Percentiles rank a stretch among this genome's conserved stretches.
Evolutionary conservation across 2,329 filamentous ascomycete genomes (phyloP).

Genomic region (Sporothrix brasiliensis): DNA sequence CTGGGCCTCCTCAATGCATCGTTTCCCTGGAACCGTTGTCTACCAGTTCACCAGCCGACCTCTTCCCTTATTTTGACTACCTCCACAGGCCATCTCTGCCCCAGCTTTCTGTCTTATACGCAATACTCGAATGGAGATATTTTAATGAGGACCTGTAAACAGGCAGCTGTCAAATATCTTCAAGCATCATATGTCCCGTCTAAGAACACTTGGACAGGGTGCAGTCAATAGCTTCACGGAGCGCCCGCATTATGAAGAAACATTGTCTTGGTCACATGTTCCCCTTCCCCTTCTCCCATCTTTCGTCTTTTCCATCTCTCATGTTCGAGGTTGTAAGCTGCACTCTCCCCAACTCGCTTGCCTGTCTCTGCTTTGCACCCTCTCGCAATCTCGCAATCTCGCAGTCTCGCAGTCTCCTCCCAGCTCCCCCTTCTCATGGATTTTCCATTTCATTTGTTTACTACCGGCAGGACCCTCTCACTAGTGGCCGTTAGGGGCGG

Average conservation of each 20-base stretch:
- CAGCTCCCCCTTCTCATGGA: neutral
- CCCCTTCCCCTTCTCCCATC: neutral
- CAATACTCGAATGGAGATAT: neutral
- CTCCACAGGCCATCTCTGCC: neutral
- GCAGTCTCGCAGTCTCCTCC: no score
- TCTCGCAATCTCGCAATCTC: neutral
- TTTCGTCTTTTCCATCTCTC: constrained; percentile 8
- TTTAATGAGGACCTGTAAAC: neutral
- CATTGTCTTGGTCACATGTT: neutral
- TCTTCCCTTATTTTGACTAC: neutral
- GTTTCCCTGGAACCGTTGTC: no score
- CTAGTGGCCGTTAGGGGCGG: constrained; percentile 20
- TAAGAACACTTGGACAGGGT: constrained; percentile 3
- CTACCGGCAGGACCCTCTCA: neutral
- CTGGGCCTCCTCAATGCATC: neutral
- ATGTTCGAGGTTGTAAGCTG: no score
- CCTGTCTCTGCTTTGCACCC: neutral
- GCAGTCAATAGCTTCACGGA: constrained; percentile 17
- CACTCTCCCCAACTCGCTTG: no score
- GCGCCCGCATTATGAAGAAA: neutral
- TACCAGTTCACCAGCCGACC: neutral
- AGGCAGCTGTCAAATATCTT: neutral
- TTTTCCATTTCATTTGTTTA: constrained; percentile 17
- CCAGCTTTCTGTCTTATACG: neutral
- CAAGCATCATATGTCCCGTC: constrained; percentile 15